A percentile compares a stretch with the other conserved stretches of the same genome.
These are phyloP conservation scores for Cyclocybe cylindracea DNA, from an alignment of 768 basidiomycete genomes.

Conservation along the genomic window DNA sequence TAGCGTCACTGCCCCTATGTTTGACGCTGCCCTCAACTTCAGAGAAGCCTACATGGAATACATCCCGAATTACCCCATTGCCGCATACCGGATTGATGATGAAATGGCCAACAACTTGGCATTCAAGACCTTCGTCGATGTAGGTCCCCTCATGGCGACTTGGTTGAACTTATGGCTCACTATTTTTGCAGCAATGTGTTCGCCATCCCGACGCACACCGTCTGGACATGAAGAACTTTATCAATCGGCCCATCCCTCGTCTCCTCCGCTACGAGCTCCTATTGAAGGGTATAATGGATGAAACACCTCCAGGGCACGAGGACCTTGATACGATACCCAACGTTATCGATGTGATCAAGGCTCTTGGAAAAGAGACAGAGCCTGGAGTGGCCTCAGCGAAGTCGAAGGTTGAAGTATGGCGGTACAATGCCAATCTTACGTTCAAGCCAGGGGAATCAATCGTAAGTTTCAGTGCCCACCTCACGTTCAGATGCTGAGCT, in stretches of 20 bases:
- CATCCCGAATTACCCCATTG: slow-evolving; percentile 90
- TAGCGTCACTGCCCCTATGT: slow-evolving; percentile 80
- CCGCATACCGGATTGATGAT: slow-evolving; percentile 83
- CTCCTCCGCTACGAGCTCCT: slow-evolving; percentile 87
- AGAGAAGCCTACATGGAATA: slow-evolving; percentile 92
- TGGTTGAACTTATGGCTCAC: slow-evolving; percentile 14
- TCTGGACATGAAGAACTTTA: slow-evolving; percentile 91
- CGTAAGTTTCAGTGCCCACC: slow-evolving; percentile 28
- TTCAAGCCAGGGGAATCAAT: slow-evolving; percentile 80
- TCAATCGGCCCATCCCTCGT: slow-evolving; percentile 89
- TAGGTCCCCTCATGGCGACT: slow-evolving; percentile 34
- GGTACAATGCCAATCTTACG: slow-evolving; percentile 75
- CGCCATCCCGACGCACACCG: slow-evolving; percentile 79
- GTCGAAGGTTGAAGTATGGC: slow-evolving; percentile 88
- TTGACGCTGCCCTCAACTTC: slow-evolving; percentile 91
- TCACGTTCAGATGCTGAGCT: not conserved
- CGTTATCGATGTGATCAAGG: slow-evolving; percentile 84
- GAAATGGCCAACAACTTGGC: slow-evolving; percentile 81
- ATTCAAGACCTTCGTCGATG: slow-evolving; percentile 85
- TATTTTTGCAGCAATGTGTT: slow-evolving; percentile 35
- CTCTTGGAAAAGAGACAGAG: slow-evolving; percentile 84
- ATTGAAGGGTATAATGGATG: slow-evolving; percentile 77
- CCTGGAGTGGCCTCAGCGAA: slow-evolving; percentile 85
- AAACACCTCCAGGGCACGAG: slow-evolving; percentile 73
- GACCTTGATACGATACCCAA: slow-evolving; percentile 82